These are phyloP conservation scores for Penicillium oxalicum DNA, from an alignment of 2,329 filamentous ascomycete species.

Conservation along the genomic window DNA sequence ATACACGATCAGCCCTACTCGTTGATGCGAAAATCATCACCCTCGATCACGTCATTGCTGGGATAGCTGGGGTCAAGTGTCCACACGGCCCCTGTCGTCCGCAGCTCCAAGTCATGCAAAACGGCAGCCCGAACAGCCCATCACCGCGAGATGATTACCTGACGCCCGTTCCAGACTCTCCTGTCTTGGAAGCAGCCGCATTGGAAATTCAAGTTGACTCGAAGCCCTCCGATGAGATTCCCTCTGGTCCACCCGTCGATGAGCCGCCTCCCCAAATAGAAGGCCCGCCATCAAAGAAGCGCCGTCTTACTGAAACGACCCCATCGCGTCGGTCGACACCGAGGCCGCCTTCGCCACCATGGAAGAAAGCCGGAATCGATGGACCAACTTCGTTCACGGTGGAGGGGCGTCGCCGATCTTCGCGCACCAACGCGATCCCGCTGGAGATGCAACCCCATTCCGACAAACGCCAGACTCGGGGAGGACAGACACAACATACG, in stretches of 20 bases:
- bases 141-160: constrained; percentile 36
- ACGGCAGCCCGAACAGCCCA: constrained; percentile 39
- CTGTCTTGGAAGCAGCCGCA: constrained; percentile 16
- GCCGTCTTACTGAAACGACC: constrained; percentile 36
- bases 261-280: constrained; percentile 27
- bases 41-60: constrained; percentile 35
- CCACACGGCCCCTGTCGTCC: constrained; percentile 38
- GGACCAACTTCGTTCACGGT: constrained; percentile 79
- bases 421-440: constrained; percentile 48
- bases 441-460: constrained; percentile 44
- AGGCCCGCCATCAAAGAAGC: constrained; percentile 42
- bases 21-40: constrained; percentile 37
- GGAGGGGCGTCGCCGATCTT: constrained; percentile 57
- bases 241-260: constrained; percentile 26
- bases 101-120: constrained; percentile 43
- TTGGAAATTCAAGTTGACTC: constrained; percentile 20
- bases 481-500: constrained; percentile 31
- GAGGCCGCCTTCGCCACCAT: constrained; percentile 68
- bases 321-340: constrained; percentile 34
- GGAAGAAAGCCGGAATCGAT: constrained; percentile 79
- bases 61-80: constrained; percentile 42
- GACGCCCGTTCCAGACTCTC: constrained; percentile 27
- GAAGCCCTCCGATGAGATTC: constrained; percentile 19
- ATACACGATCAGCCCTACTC: constrained; percentile 28
- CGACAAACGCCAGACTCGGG: constrained; percentile 43